A percentile compares a stretch with the other conserved stretches of the same genome.
Evolutionary conservation across 148 eudicot species (phyloP).

Genomic region (Vaccinium macrocarpon): DNA sequence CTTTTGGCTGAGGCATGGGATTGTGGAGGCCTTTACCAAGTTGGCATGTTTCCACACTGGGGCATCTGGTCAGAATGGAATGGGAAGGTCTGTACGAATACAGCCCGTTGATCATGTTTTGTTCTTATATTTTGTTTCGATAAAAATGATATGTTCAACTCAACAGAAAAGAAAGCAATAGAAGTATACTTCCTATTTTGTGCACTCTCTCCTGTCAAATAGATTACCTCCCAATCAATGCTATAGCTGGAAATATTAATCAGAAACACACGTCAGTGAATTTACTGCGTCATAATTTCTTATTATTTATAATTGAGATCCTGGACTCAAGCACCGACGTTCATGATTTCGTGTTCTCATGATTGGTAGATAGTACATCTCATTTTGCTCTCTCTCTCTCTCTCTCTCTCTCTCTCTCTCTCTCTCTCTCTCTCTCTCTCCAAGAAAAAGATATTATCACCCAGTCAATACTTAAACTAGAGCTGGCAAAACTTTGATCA

Average conservation of each 20-base stretch:
- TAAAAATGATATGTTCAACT: background rate
- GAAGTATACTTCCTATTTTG: background rate
- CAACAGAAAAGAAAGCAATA: background rate
- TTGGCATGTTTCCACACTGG: slow-evolving; percentile 95
- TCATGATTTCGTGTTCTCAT: background rate
- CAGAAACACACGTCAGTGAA: background rate
- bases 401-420: too few relatives aligned
- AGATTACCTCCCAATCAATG: background rate
- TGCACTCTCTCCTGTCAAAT: background rate
- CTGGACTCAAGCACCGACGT: background rate
- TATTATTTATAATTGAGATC: background rate
- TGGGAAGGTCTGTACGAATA: slow-evolving; percentile 67
- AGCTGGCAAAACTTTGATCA: background rate
- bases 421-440: background rate
- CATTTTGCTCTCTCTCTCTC: background rate
- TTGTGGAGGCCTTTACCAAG: slow-evolving; percentile 99
- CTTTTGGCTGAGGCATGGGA: slow-evolving; percentile 99
- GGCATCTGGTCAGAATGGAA: slow-evolving; percentile 99
- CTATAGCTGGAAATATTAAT: background rate
- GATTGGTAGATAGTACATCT: background rate
- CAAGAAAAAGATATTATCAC: background rate
- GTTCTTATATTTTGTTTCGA: background rate
- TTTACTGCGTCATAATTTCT: background rate
- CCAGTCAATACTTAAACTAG: background rate
- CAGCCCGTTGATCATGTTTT: background rate